phyloP scores from a whole-genome alignment of 495 filamentous ascomycete genomes.

The Xylaria cubensis region DNA sequence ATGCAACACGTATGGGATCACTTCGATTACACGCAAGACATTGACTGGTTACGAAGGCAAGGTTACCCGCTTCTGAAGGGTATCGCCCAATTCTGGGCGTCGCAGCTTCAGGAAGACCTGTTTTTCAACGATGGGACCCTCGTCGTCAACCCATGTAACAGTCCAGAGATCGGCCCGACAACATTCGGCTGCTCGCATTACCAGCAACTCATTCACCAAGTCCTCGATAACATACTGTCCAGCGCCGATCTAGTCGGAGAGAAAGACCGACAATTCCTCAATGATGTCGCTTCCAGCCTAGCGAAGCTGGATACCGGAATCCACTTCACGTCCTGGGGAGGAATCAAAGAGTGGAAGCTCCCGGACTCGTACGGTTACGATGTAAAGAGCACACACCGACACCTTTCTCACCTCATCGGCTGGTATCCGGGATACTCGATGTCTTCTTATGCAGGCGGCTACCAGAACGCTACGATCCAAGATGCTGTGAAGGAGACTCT shows the following conservation, averaged over 20 bases:
- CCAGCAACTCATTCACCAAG: constrained; percentile 56
- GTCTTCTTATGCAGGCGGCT: constrained; percentile 38
- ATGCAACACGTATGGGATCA: constrained; percentile 59
- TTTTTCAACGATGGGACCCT: constrained; percentile 58
- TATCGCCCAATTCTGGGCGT: constrained; percentile 55
- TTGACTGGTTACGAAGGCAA: constrained; percentile 45
- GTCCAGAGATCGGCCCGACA: constrained; percentile 58
- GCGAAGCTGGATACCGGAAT: constrained; percentile 52
- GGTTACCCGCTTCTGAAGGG: constrained; percentile 59
- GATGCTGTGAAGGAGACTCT: constrained; percentile 52
- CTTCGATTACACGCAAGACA: constrained; percentile 54
- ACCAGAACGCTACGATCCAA: constrained; percentile 43
- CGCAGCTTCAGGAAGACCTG: constrained; percentile 50
- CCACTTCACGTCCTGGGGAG: constrained; percentile 55
- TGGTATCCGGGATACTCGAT: constrained; percentile 60
- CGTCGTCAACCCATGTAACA: constrained; percentile 59
- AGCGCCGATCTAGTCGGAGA: constrained; percentile 30
- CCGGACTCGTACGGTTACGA: constrained; percentile 43
- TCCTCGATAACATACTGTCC: constrained; percentile 48
- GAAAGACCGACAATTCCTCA: constrained; percentile 38
- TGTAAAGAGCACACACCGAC: constrained; percentile 55
- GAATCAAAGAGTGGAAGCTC: constrained; percentile 58
- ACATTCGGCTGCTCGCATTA: constrained; percentile 60
- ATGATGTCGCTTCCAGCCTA: constrained; percentile 39
- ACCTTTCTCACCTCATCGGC: constrained; percentile 59